phyloP scores from a whole-genome alignment of 768 basidiomycete species.

The Auriscalpium vulgare region DNA sequence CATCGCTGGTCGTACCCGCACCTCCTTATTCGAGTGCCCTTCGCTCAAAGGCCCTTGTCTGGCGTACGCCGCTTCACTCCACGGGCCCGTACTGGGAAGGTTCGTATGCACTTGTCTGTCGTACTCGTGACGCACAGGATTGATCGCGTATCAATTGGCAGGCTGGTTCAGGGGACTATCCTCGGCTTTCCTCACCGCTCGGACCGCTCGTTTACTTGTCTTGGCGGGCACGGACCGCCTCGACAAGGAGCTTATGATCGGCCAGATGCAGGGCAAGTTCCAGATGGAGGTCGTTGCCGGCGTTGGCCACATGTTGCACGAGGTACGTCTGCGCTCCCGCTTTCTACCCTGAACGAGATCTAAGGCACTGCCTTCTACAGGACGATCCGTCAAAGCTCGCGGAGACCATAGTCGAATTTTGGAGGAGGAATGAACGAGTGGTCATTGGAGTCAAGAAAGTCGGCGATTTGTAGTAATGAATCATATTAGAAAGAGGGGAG shows the following conservation, averaged over 20 bases:
- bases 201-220: conserved; percentile 79
- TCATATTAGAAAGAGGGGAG: neutral
- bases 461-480: conserved; percentile 31
- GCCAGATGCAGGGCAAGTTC: conserved; percentile 79
- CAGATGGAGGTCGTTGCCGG: conserved; percentile 82
- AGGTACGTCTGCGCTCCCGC: conserved; percentile 42
- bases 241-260: conserved; percentile 92
- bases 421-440: conserved; percentile 78
- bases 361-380: conserved; percentile 29
- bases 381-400: conserved; percentile 82
- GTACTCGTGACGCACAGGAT: neutral
- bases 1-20: conserved; percentile 56
- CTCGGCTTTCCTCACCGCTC: conserved; percentile 63
- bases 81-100: conserved; percentile 90
- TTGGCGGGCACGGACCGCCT: conserved; percentile 90
- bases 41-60: conserved; percentile 41
- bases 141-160: conserved; percentile 21
- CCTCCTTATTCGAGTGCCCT: conserved; percentile 22
- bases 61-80: conserved; percentile 78
- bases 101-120: conserved; percentile 27
- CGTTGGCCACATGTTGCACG: conserved; percentile 92
- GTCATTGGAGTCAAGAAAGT: conserved; percentile 53
- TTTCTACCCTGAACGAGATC: neutral
- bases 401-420: conserved; percentile 79
- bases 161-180: conserved; percentile 92